These are phyloP conservation scores for Aspergillus tanneri DNA, from an alignment of 2,329 filamentous ascomycete genomes.

Conservation along the genomic window DNA sequence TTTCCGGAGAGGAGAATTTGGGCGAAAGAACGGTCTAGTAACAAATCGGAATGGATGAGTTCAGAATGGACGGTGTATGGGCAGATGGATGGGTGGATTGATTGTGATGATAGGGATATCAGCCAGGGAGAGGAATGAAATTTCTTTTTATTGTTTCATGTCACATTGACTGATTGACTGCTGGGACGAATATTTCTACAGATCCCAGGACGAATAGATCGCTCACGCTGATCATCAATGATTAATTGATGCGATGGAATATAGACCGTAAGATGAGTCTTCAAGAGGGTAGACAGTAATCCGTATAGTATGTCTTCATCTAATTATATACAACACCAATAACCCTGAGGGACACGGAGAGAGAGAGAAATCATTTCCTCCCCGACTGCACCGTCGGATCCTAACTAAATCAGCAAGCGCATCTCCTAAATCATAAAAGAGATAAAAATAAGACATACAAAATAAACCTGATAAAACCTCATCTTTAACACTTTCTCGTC, in stretches of 20 bases:
- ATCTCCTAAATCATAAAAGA: neutral
- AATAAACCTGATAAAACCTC: slow-evolving; percentile 43
- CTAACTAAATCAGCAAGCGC: slow-evolving; percentile 17
- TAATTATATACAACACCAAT: neutral
- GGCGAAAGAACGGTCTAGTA: slow-evolving; percentile 6
- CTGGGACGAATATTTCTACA: too few species aligned
- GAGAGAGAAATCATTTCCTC: slow-evolving; percentile 27
- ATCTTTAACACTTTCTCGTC: slow-evolving; percentile 33
- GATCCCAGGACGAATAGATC: too few species aligned
- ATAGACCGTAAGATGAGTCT: neutral
- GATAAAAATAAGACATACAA: slow-evolving; percentile 28
- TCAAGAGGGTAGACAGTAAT: neutral
- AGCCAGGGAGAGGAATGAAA: slow-evolving; percentile 19
- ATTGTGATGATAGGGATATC: slow-evolving; percentile 10
- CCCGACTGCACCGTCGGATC: slow-evolving; percentile 36
- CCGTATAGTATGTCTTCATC: too few species aligned
- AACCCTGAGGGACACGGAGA: neutral
- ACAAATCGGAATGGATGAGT: slow-evolving; percentile 3
- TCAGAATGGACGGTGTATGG: slow-evolving; percentile 3
- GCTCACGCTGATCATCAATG: too few species aligned
- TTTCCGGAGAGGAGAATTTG: slow-evolving; percentile 5
- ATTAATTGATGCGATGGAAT: too few species aligned
- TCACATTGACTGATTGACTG: too few species aligned
- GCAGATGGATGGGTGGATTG: slow-evolving; percentile 2
- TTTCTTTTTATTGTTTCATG: slow-evolving; percentile 28